Evolutionary conservation across 2,329 filamentous ascomycete genomes (phyloP).

Genomic region (Proliferodiscus dingleyae): DNA sequence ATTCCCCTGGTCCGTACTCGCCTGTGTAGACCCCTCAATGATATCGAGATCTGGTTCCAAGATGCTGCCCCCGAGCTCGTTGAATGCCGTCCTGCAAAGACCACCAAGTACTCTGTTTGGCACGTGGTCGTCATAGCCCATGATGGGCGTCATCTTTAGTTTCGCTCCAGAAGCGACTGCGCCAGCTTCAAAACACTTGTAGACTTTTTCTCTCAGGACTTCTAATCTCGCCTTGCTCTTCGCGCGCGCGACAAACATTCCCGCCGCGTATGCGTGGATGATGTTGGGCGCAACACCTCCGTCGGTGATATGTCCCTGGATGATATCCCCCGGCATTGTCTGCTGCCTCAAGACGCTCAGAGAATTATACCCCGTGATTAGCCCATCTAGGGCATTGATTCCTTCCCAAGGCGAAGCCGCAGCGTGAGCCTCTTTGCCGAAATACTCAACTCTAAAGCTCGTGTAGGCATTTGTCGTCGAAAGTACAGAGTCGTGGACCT

Average conservation of each 20-base stretch:
- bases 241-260: slow-evolving; percentile 41
- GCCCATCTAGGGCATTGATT: slow-evolving; percentile 37
- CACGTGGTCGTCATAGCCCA: slow-evolving; percentile 50
- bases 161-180: slow-evolving; percentile 46
- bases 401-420: slow-evolving; percentile 36
- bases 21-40: slow-evolving; percentile 40
- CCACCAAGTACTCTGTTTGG: slow-evolving; percentile 46
- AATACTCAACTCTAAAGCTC: slow-evolving; percentile 46
- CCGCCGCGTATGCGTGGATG: slow-evolving; percentile 27
- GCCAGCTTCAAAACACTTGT: slow-evolving; percentile 43
- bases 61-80: slow-evolving; percentile 35
- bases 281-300: slow-evolving; percentile 38
- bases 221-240: slow-evolving; percentile 37
- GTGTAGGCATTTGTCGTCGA: slow-evolving; percentile 49
- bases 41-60: slow-evolving; percentile 37
- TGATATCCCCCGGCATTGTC: slow-evolving; percentile 21
- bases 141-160: slow-evolving; percentile 38
- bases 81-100: slow-evolving; percentile 43
- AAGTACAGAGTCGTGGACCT: slow-evolving; percentile 39
- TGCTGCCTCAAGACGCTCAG: slow-evolving; percentile 32
- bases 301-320: slow-evolving; percentile 38
- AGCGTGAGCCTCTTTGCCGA: slow-evolving; percentile 45
- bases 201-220: slow-evolving; percentile 38
- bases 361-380: slow-evolving; percentile 33
- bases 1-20: slow-evolving; percentile 56